phyloP scores from a whole-genome alignment of 1,284 basidiomycete species.

The Microbotryum violaceum region DNA sequence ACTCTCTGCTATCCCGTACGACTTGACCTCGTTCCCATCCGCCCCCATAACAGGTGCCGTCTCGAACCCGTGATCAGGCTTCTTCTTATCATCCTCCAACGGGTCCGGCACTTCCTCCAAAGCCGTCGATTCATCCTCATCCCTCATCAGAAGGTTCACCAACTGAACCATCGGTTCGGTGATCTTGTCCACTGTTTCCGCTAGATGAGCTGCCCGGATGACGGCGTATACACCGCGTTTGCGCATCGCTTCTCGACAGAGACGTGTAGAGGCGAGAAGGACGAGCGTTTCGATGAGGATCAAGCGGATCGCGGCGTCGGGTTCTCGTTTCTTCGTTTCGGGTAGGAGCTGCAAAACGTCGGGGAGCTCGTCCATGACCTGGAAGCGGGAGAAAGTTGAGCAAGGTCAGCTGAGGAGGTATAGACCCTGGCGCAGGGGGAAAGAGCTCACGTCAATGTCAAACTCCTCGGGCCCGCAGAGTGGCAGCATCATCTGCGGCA shows the following conservation, averaged over 20 bases:
- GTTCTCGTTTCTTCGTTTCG: conserved; percentile 72
- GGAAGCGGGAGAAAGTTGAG: conserved; percentile 14
- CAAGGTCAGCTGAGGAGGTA: background rate
- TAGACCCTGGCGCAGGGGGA: background rate
- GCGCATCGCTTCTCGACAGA: conserved; percentile 74
- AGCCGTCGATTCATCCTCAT: conserved; percentile 53
- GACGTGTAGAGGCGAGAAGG: conserved; percentile 77
- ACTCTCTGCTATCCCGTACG: no score
- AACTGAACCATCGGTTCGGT: conserved; percentile 62
- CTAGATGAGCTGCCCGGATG: conserved; percentile 68
- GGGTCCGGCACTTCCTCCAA: conserved; percentile 31
- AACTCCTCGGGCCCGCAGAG: conserved; percentile 91
- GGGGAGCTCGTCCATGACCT: conserved; percentile 86
- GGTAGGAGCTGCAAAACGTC: conserved; percentile 80
- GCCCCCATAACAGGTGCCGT: conserved; percentile 6
- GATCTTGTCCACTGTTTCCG: conserved; percentile 68
- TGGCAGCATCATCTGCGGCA: conserved; percentile 78
- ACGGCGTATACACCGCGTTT: conserved; percentile 80
- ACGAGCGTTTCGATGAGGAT: conserved; percentile 84
- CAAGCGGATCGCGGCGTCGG: conserved; percentile 67
- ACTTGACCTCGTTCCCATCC: conserved; percentile 9
- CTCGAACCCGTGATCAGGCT: no score
- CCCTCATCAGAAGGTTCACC: conserved; percentile 64
- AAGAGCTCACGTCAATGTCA: conserved; percentile 62
- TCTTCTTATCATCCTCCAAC: no score